phyloP scores from a whole-genome alignment of 176 grass and related monocot genomes.

The Areca catechu region DNA sequence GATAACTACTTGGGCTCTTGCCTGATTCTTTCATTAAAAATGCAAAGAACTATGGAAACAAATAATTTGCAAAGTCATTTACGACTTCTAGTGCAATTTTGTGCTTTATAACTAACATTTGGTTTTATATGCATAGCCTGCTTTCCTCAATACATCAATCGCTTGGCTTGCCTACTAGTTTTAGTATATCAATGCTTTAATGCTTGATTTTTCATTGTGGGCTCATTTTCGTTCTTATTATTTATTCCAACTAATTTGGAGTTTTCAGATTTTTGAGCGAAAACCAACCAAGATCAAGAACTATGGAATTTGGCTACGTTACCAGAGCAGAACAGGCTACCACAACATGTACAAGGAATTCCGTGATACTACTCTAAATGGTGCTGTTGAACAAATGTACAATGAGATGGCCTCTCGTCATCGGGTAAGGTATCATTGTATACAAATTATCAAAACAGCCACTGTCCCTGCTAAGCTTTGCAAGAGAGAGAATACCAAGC shows the following conservation, averaged over 20 bases:
- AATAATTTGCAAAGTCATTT: too few relatives aligned
- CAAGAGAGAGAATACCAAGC: conserved; percentile 82
- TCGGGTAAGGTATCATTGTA: conserved; percentile 57
- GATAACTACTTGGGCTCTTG: too few relatives aligned
- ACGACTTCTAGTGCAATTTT: too few relatives aligned
- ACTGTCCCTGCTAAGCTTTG: conserved; percentile 54
- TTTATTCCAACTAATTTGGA: neutral
- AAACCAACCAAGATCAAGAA: conserved; percentile 76
- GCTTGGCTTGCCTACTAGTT: too few relatives aligned
- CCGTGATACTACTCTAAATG: conserved; percentile 63
- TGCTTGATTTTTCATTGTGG: neutral
- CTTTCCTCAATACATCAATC: too few relatives aligned
- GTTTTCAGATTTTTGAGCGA: conserved; percentile 53
- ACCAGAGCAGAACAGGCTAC: conserved; percentile 79
- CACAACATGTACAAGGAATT: conserved; percentile 96
- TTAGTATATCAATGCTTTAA: too few relatives aligned
- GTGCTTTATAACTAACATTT: too few relatives aligned
- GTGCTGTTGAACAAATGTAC: conserved; percentile 86
- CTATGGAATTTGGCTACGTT: conserved; percentile 85
- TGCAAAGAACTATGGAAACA: too few relatives aligned
- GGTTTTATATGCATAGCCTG: too few relatives aligned
- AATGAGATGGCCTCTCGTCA: conserved; percentile 82
- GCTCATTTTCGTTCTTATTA: neutral
- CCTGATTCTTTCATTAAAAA: too few relatives aligned
- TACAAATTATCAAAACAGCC: conserved; percentile 72